phyloP scores from a whole-genome alignment of 1,284 basidiomycete species.

The Filobasidium uniguttulatum region DNA sequence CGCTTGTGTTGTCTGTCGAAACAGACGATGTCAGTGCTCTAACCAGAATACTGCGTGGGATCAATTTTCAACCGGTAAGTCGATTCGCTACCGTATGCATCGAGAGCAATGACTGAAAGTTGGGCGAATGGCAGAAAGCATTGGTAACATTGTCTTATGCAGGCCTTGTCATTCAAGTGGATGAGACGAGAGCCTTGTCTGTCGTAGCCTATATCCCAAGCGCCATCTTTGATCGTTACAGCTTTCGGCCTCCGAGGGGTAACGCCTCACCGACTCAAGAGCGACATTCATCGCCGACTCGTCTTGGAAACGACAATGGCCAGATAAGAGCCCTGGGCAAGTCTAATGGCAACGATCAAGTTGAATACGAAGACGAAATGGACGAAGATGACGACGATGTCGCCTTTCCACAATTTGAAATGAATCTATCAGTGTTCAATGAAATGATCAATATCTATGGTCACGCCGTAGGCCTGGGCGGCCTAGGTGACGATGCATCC shows the following conservation, averaged over 20 bases:
- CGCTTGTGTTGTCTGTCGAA: no score
- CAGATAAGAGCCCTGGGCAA: constrained; percentile 6
- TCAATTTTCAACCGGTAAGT: constrained; percentile 59
- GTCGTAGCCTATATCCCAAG: constrained; percentile 74
- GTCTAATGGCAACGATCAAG: constrained; percentile 15
- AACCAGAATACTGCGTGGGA: constrained; percentile 56
- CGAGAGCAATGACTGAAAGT: background rate
- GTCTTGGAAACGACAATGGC: background rate
- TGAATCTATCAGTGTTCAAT: constrained; percentile 65
- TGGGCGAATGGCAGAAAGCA: constrained; percentile 47
- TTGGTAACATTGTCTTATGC: constrained; percentile 53
- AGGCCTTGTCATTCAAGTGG: constrained; percentile 71
- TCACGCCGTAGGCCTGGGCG: constrained; percentile 42
- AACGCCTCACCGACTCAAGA: background rate
- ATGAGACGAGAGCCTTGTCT: constrained; percentile 64
- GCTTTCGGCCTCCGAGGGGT: constrained; percentile 41
- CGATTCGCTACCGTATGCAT: background rate
- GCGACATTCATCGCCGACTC: background rate
- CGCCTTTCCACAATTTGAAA: constrained; percentile 51
- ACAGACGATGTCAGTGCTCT: constrained; percentile 66
- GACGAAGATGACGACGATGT: constrained; percentile 14
- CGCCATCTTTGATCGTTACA: constrained; percentile 63
- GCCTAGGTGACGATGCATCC: background rate
- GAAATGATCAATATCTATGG: constrained; percentile 89
- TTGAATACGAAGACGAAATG: constrained; percentile 21